Percentiles rank a stretch among this genome's conserved stretches.
Evolutionary conservation across 257 asterid species (phyloP).

Genomic region (Nicotiana tomentosiformis): DNA sequence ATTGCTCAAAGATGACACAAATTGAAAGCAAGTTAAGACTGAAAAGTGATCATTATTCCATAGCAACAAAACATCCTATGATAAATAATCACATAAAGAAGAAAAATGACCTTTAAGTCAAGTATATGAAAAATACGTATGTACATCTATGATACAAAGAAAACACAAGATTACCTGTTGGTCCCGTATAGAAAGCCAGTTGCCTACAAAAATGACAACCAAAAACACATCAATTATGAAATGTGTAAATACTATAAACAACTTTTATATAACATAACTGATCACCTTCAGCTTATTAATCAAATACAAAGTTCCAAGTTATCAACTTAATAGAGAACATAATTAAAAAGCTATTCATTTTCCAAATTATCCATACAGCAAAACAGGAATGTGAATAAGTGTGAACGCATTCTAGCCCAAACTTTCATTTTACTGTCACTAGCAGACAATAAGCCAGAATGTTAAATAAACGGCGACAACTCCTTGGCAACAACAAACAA

Average conservation of each 20-base stretch:
- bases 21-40: background rate
- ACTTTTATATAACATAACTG: background rate
- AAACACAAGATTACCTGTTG: slow-evolving; percentile 47
- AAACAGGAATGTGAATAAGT: background rate
- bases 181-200: slow-evolving; percentile 68
- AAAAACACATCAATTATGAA: background rate
- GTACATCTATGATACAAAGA: slow-evolving; percentile 14
- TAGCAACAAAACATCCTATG: background rate
- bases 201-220: slow-evolving; percentile 47
- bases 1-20: background rate
- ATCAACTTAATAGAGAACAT: background rate
- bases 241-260: background rate
- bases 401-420: background rate
- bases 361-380: background rate
- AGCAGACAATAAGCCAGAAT: background rate
- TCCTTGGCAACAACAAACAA: background rate
- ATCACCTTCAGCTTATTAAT: background rate
- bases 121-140: background rate
- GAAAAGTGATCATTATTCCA: background rate
- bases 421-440: background rate
- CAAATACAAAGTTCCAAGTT: background rate
- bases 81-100: background rate
- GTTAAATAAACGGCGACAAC: background rate
- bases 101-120: background rate
- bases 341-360: background rate